A percentile compares a stretch with the other conserved stretches of the same genome.
phyloP scores from a whole-genome alignment of 208 protist genomes.

The Trypanosoma vivax region DNA sequence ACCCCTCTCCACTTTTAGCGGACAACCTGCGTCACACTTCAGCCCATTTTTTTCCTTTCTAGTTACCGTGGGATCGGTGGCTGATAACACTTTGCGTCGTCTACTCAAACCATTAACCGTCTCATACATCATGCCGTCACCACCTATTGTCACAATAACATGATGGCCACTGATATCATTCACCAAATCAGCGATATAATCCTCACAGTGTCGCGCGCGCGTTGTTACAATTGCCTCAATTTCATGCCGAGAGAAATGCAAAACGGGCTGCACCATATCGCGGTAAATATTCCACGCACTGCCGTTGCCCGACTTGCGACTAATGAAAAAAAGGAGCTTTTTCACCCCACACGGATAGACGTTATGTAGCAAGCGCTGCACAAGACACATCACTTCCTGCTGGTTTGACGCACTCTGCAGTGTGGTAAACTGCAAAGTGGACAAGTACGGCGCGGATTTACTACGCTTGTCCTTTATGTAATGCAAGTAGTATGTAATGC shows the following conservation, averaged over 20 bases:
- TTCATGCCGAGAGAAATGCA: constrained; percentile 72
- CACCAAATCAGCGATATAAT: constrained; percentile 63
- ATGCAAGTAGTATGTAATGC: constrained; percentile 38
- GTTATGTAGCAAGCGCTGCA: constrained; percentile 24
- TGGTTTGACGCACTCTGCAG: constrained; percentile 3
- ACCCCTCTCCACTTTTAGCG: not conserved
- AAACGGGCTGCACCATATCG: constrained; percentile 42
- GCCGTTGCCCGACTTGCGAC: constrained; percentile 66
- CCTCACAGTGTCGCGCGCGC: constrained; percentile 72
- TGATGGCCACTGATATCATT: constrained; percentile 36
- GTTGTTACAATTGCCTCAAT: constrained; percentile 42
- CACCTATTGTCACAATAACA: constrained; percentile 64
- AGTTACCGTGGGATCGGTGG: not conserved
- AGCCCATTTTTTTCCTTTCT: not conserved
- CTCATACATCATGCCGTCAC: constrained; percentile 84
- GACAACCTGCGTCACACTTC: not conserved
- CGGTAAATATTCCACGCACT: constrained; percentile 47
- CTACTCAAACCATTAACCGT: constrained; percentile 71
- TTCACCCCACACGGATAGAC: constrained; percentile 54
- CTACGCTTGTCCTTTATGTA: constrained; percentile 30
- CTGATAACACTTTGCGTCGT: constrained; percentile 36
- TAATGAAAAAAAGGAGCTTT: constrained; percentile 68
- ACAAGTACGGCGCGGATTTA: constrained; percentile 32
- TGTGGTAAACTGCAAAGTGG: constrained; percentile 38
- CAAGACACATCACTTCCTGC: constrained; percentile 18